Conservation (phyloP, 495 filamentous ascomycete species). For the Lichina pygmaea region DNA sequence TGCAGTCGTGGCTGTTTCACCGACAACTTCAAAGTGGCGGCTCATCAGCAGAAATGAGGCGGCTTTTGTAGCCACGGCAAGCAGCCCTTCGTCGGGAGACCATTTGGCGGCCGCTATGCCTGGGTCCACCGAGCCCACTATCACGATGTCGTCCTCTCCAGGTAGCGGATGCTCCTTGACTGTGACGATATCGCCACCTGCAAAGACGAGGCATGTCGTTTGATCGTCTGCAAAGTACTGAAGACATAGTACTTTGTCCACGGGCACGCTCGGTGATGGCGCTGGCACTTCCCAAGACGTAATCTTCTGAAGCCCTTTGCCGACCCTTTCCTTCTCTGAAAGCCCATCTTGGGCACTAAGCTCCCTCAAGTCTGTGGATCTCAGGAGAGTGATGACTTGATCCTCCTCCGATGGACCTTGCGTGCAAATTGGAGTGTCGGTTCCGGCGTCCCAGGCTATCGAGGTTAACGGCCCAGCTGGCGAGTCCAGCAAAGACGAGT, state of each 20-base stretch:
- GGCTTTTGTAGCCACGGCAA: conserved; percentile 56
- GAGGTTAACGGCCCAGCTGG: conserved; percentile 26
- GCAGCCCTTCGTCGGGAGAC: conserved; percentile 84
- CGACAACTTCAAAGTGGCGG: conserved; percentile 59
- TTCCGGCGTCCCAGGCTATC: conserved; percentile 43
- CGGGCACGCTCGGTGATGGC: conserved; percentile 35
- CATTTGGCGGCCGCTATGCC: conserved; percentile 75
- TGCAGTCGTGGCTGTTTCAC: conserved; percentile 35
- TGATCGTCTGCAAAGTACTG: conserved; percentile 63
- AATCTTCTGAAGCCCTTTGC: conserved; percentile 15
- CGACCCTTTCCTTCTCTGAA: conserved; percentile 8
- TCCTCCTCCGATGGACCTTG: conserved; percentile 40
- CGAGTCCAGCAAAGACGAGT: neutral
- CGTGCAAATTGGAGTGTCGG: conserved; percentile 44
- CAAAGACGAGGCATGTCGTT: conserved; percentile 58
- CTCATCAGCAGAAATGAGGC: conserved; percentile 81
- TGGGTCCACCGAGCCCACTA: conserved; percentile 74
- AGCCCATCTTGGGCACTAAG: too few relatives aligned
- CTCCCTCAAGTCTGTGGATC: conserved; percentile 25
- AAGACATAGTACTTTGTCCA: conserved; percentile 45
- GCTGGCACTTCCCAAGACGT: conserved; percentile 71
- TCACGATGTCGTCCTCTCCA: conserved; percentile 59
- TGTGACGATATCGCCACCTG: conserved; percentile 69
- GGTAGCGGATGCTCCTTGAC: conserved; percentile 50
- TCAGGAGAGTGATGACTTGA: conserved; percentile 19